These are phyloP conservation scores for Pseudocercospora cruenta DNA, from an alignment of 2,329 filamentous ascomycete species.

Conservation along the genomic window DNA sequence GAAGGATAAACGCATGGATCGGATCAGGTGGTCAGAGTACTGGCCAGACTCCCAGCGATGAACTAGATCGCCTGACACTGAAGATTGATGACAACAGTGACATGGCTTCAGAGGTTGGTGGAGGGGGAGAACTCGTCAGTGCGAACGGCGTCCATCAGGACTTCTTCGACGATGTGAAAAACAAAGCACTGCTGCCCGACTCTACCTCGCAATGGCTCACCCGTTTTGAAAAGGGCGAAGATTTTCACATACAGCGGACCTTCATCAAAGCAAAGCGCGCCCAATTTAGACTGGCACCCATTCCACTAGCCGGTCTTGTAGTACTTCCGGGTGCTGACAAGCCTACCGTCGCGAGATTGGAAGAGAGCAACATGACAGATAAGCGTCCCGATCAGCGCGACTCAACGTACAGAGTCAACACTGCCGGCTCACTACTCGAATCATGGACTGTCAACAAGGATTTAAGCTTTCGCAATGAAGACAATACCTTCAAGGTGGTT, in stretches of 20 bases:
- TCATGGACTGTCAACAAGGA: constrained; percentile 9
- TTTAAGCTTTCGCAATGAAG: constrained; percentile 8
- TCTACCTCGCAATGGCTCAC: constrained; percentile 4
- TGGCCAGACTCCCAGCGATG: not conserved
- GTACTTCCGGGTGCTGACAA: constrained; percentile 14
- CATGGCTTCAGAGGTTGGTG: not conserved
- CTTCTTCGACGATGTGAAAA: constrained; percentile 7
- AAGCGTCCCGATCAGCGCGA: constrained; percentile 2
- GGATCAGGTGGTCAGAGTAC: not conserved
- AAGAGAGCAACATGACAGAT: constrained; percentile 15
- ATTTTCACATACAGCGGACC: not conserved
- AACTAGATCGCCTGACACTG: not conserved
- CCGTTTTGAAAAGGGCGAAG: constrained; percentile 3
- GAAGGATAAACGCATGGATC: not conserved
- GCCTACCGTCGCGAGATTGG: constrained; percentile 7
- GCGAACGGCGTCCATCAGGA: not conserved
- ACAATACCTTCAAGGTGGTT: constrained; percentile 1
- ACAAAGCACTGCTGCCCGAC: not conserved
- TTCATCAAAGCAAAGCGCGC: constrained; percentile 8
- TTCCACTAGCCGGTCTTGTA: constrained; percentile 8
- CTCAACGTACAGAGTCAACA: constrained; percentile 12
- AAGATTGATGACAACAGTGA: not conserved
- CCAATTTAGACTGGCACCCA: not conserved
- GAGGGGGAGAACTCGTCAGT: not conserved
- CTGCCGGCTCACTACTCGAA: constrained; percentile 8